Evolutionary conservation across 2,329 filamentous ascomycete genomes (phyloP).

Genomic region (Fusarium haematococcum): DNA sequence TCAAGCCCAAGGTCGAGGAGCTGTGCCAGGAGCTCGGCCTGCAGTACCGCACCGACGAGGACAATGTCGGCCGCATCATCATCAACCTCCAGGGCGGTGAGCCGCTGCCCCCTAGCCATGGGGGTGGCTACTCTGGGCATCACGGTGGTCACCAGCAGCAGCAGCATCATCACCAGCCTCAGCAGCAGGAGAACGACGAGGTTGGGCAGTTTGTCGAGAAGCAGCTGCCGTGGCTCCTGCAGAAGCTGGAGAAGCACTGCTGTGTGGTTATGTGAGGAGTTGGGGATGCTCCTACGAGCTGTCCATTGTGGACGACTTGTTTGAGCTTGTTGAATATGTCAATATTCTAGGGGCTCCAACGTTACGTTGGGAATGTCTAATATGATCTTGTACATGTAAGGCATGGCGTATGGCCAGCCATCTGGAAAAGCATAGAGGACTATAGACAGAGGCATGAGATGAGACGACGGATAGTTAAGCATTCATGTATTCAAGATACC

Average conservation of each 20-base stretch:
- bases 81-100: constrained; percentile 84
- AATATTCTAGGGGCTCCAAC: constrained; percentile 6
- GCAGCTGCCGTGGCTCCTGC: constrained; percentile 69
- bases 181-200: constrained; percentile 63
- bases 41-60: constrained; percentile 87
- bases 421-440: constrained; percentile 7
- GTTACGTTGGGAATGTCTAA: constrained; percentile 7
- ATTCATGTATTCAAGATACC: constrained; percentile 24
- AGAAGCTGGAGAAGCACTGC: constrained; percentile 75
- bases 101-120: constrained; percentile 62
- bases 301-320: constrained; percentile 2
- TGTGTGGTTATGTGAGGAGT: constrained; percentile 77
- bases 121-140: constrained; percentile 52
- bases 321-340: constrained; percentile 13
- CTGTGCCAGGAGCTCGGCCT: constrained; percentile 86
- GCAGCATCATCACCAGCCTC: constrained; percentile 55
- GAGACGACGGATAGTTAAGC: background rate
- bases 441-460: constrained; percentile 16
- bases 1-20: constrained; percentile 94
- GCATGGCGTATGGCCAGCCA: background rate
- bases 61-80: constrained; percentile 90
- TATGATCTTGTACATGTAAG: background rate
- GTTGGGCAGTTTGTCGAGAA: constrained; percentile 71
- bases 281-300: constrained; percentile 17
- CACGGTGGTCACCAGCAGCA: constrained; percentile 56